Evolutionary conservation across 148 eudicot species (phyloP).

Genomic region (Fagopyrum esculentum): DNA sequence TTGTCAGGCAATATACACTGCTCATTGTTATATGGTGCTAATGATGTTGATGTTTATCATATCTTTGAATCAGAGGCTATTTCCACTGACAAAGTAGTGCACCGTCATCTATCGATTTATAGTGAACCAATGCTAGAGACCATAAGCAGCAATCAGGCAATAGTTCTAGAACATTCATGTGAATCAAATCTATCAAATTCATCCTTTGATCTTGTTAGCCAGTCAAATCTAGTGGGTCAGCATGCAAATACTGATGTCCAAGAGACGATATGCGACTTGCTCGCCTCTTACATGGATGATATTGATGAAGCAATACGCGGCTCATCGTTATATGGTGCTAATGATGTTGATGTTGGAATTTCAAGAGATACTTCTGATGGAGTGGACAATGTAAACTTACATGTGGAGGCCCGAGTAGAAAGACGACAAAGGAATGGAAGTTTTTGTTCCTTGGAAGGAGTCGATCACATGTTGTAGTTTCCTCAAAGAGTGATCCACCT

Average conservation of each 20-base stretch:
- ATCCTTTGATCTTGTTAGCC: slow-evolving; percentile 18
- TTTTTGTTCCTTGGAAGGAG: slow-evolving; percentile 80
- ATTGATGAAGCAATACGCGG: not conserved
- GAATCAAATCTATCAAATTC: slow-evolving; percentile 16
- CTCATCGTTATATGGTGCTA: slow-evolving; percentile 9
- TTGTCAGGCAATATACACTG: slow-evolving; percentile 6
- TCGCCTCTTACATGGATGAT: slow-evolving; percentile 27
- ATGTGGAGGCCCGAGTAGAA: slow-evolving; percentile 60
- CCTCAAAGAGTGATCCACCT: slow-evolving; percentile 75
- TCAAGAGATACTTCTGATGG: slow-evolving; percentile 20
- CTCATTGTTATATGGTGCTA: too few relatives aligned
- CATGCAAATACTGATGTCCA: slow-evolving; percentile 15
- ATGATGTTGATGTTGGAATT: slow-evolving; percentile 16
- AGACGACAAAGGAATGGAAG: slow-evolving; percentile 63
- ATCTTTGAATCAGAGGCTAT: slow-evolving; percentile 17
- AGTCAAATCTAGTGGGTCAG: slow-evolving; percentile 16
- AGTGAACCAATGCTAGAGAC: not conserved
- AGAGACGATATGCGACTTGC: slow-evolving; percentile 17
- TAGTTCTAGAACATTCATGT: not conserved
- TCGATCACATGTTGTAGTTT: slow-evolving; percentile 79
- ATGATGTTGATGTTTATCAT: too few relatives aligned
- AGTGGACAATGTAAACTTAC: slow-evolving; percentile 11
- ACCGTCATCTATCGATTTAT: not conserved
- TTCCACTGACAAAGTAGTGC: not conserved
- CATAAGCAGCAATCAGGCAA: not conserved